Base-by-base conservation (phyloP, 257 asterid species). In the Misopates orontium region DNA sequence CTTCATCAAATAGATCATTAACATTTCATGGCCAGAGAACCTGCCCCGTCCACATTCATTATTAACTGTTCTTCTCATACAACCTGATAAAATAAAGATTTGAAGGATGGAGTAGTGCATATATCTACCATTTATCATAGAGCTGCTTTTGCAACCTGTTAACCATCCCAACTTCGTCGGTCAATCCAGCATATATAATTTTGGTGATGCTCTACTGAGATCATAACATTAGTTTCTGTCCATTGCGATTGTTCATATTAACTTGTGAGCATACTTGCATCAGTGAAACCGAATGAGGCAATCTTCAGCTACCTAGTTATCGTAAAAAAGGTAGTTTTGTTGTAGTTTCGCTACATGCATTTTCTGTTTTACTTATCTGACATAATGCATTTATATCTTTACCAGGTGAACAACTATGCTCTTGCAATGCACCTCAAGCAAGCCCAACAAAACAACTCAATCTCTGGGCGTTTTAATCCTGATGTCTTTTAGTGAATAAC, bases 381-480 rank as follows among this genome's bases (percentile, higher is more conserved):
- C 25, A 17, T 24, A 10, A 5, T 17, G 6, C 17, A 18, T 13
- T 3, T 24, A 19, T 62, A 45, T 25, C 13, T 55, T 56, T 21
- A 41, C 36, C 82, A 87, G 95, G 82, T 84, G 10, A 80, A 80
- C 73, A 87, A 87, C 60, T 87, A 84, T 70, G 92, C 97, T 21
- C 89, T 90, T 16, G 66, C 92, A 28, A 81, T 90, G 96, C 97
- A 90, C 76, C 95, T 87, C 70, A 87, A 90, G 83, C 95, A 85
- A 78, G 96, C 96, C 32, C 97, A 87, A 71, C 97, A 84, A 60
- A 72, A 76, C 73, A 82, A 68, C 79, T 80, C 88, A 1, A 80
- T 90, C 17, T 82, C 98, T 16, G 96, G 97, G 57, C 91, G 84
- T 9, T 92, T 84, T 57, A 72, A 92, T 80, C 97, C 98, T 0